Conservation (phyloP, 2,329 filamentous ascomycete genomes). For the Colletotrichum camelliae region DNA sequence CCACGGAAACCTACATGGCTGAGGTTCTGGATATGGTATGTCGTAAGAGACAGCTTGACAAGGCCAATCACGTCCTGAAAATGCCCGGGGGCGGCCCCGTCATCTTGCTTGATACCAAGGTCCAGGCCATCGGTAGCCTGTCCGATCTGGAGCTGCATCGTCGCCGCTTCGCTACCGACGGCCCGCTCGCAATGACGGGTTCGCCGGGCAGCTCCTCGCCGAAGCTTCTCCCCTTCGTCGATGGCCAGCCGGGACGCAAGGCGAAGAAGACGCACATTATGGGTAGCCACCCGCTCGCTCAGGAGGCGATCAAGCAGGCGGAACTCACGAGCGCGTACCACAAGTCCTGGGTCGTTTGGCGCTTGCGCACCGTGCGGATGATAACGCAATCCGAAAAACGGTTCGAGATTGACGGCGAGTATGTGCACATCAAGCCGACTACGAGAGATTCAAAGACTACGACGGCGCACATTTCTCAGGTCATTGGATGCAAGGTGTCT, state of each 20-base stretch:
- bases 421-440: constrained; percentile 82
- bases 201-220: constrained; percentile 75
- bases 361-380: constrained; percentile 83
- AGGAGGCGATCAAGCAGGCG: constrained; percentile 65
- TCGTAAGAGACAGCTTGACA: constrained; percentile 78
- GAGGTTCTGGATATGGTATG: constrained; percentile 83
- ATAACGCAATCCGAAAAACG: constrained; percentile 77
- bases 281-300: constrained; percentile 70
- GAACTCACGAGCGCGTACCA: constrained; percentile 65
- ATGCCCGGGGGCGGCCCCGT: constrained; percentile 76
- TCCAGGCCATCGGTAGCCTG: constrained; percentile 78
- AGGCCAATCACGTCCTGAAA: constrained; percentile 80
- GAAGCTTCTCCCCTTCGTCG: constrained; percentile 62
- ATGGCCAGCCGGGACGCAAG: constrained; percentile 46
- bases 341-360: constrained; percentile 80
- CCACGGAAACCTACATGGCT: constrained; percentile 82
- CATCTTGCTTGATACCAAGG: constrained; percentile 77
- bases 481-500: constrained; percentile 82
- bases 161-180: constrained; percentile 77
- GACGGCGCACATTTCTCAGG: constrained; percentile 81
- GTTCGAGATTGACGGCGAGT: constrained; percentile 83
- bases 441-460: constrained; percentile 74
- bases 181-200: constrained; percentile 69
- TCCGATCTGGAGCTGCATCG: constrained; percentile 78
- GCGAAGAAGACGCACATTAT: constrained; percentile 57